These are phyloP conservation scores for Rubus idaeus DNA, from an alignment of 306 rosid species.

Conservation along the genomic window DNA sequence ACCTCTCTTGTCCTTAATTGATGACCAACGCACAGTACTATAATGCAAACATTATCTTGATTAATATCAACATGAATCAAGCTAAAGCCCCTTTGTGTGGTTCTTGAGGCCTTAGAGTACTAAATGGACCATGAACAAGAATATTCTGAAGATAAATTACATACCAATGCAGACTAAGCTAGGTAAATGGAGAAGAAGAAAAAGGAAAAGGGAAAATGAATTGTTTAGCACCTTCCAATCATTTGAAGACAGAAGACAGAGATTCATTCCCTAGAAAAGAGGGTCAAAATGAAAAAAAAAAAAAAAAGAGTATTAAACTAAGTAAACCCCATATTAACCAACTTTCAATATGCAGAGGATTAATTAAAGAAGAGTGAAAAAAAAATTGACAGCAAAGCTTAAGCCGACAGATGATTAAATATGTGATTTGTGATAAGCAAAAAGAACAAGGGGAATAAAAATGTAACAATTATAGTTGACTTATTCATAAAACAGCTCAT, in stretches of 20 bases:
- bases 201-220: background rate
- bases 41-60: slow-evolving; percentile 2
- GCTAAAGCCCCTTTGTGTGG: background rate
- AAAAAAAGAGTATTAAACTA: slow-evolving; percentile 17
- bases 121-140: background rate
- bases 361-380: slow-evolving; percentile 12
- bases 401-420: slow-evolving; percentile 49
- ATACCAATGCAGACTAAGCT: background rate
- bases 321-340: slow-evolving; percentile 3
- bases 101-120: slow-evolving; percentile 7
- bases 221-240: slow-evolving; percentile 14
- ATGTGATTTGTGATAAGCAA: slow-evolving; percentile 30
- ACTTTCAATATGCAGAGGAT: background rate
- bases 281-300: slow-evolving; percentile 9
- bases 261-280: slow-evolving; percentile 15
- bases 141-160: background rate
- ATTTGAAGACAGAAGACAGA: slow-evolving; percentile 19
- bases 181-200: background rate
- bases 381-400: slow-evolving; percentile 46
- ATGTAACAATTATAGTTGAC: slow-evolving; percentile 55
- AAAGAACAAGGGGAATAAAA: slow-evolving; percentile 25
- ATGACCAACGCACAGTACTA: slow-evolving; percentile 6
- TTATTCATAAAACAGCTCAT: slow-evolving; percentile 61
- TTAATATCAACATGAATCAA: background rate
- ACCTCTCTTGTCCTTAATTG: slow-evolving; percentile 22